Conservation (phyloP, 208 protist genomes). For the Angomonas deanei region DNA sequence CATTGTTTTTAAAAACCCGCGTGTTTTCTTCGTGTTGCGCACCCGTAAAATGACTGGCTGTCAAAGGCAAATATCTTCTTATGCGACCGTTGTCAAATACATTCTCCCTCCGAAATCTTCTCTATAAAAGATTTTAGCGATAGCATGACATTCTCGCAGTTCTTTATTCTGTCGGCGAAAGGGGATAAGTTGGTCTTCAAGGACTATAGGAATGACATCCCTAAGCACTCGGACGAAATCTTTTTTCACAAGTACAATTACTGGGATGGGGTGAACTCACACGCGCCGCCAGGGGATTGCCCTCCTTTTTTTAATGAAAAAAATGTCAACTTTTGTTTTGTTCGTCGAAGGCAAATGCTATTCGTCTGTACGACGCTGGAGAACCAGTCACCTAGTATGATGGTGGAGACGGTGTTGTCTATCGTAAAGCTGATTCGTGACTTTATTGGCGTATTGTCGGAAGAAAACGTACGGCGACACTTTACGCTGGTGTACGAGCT, state of each 20-base stretch:
- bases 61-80: too few relatives aligned
- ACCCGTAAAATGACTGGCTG: too few relatives aligned
- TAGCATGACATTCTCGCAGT: slow-evolving; percentile 64
- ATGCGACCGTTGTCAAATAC: too few relatives aligned
- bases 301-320: slow-evolving; percentile 64
- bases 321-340: slow-evolving; percentile 75
- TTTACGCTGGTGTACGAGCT: slow-evolving; percentile 91
- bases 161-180: slow-evolving; percentile 80
- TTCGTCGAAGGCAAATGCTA: slow-evolving; percentile 61
- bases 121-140: too few relatives aligned
- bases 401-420: slow-evolving; percentile 67
- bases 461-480: slow-evolving; percentile 82
- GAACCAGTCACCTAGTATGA: slow-evolving; percentile 69
- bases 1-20: too few relatives aligned
- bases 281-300: slow-evolving; percentile 49
- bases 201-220: slow-evolving; percentile 78
- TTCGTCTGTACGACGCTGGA: slow-evolving; percentile 75
- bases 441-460: slow-evolving; percentile 80
- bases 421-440: slow-evolving; percentile 78
- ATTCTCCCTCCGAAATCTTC: too few relatives aligned
- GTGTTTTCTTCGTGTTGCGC: too few relatives aligned
- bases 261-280: slow-evolving; percentile 30
- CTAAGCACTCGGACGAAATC: slow-evolving; percentile 49
- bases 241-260: slow-evolving; percentile 84
- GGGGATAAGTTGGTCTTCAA: slow-evolving; percentile 83